Evolutionary conservation across 306 rosid genomes (phyloP), one percentile per base, ranked within the genome.

Genomic region (Sicyos edulis): DNA sequence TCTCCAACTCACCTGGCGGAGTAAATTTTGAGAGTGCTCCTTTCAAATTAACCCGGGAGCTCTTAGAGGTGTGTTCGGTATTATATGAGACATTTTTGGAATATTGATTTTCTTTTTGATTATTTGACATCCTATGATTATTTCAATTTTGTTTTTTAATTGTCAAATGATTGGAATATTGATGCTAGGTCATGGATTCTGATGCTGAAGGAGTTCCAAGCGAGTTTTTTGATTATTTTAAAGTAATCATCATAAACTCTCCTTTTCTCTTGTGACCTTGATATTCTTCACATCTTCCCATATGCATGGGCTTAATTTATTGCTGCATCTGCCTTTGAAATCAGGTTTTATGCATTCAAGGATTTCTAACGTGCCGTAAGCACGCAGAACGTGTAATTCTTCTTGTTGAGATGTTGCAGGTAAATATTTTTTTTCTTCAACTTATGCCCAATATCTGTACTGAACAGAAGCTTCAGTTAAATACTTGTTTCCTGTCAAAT

Each of bases 361-460:
- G 99, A 67, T 95, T 95, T 88, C 99, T 95, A 80, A 95, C 99
- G 71, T 95, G 99, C 80, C 99, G 97, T 77, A 95, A 95, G 84
- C 99, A 95, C 82, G 99, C 99, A 14, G 99, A 95, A 71, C 96
- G 99, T 60, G 81, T 95, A 77, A 91, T 95, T 85, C 97, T 95
- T 81, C 99, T 95, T 56, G 97, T 95, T 72, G 99, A 95, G 84
- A 95, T 95, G 99, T 88, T 95, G 86, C 96, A 95, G 99, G 99
- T 95, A 88, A 76, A 49, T 19, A 54, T 78, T 80, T 57, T 61
- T 62, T 57, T 37, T 20, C 61, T 4, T 26, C 1, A 17, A 58
- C 65, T 59, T 14, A 19, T 70, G 26, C 32, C 50, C 29, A 70
- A 52, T 24, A 16, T 54, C 57, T 54, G 34, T 50, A n/a, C 52